Base-by-base conservation (phyloP, 2,329 filamentous ascomycete genomes). In the Neocatenulostroma microsporum region DNA sequence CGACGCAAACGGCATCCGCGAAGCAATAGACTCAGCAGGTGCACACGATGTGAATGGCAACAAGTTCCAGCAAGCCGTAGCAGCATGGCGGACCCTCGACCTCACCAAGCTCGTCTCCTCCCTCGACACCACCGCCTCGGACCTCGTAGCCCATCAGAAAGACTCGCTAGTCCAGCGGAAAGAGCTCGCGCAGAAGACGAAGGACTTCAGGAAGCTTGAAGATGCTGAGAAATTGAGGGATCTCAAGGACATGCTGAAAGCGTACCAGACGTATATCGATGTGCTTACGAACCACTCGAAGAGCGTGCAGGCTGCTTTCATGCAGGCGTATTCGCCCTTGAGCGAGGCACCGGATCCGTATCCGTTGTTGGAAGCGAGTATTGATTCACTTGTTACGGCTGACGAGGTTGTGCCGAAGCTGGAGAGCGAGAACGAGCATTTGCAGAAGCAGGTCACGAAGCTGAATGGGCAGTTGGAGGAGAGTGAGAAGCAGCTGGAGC, bases 331-430 rank as follows among this genome's bases (percentile, higher is more conserved):
- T 61, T 91, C 87, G 4, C 84, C 87, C 3, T 70, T 98, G 21
- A 94, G 89, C 36, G 93, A 98, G 67, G 91, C 85, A 1, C 91
- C 91, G 12, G 91, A 98, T 60, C 91, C 91, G 26, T 98, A 96
- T 51, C 91, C 91, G 6, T 70, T 98, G 18, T 81, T 98, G 27
- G 93, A 98, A 66, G 89, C 91, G 18, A 94, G 89, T 0, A 84
- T 98, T 48, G 91, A 98, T 59, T 87, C 89, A 3, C 80, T 96
- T 55, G 80, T 96, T 5, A 72, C 91, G 11, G 85, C 88, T 15
- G 88, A 95, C 62, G 89, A 98, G 50, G 94, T 85, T 1, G 69
- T 96, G 4, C 91, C 91, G 1, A 91, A 84, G 55, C 72, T 98
- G 39, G 84, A 78, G n/a, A 72, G 80, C 30, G 93, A 98, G 62